A percentile compares a stretch with the other conserved stretches of the same genome.
These are phyloP conservation scores for Hirschioporus abietinus DNA, from an alignment of 768 basidiomycete genomes.

Conservation along the genomic window DNA sequence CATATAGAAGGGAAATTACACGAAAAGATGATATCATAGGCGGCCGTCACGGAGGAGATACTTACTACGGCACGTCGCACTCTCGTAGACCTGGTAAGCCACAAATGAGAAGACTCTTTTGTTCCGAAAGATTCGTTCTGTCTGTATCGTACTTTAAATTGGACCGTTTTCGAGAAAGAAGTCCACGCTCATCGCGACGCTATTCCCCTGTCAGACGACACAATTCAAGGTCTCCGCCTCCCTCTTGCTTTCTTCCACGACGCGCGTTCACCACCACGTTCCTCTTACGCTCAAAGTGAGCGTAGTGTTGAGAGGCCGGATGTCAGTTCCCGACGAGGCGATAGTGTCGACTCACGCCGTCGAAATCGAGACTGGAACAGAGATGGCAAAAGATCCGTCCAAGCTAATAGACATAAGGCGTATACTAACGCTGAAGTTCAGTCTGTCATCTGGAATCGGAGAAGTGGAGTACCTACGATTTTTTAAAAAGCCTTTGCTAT, in stretches of 20 bases:
- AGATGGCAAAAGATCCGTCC: neutral
- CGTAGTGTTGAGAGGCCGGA: neutral
- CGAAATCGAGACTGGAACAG: neutral
- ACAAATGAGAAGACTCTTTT: neutral
- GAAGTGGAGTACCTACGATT: too few species aligned
- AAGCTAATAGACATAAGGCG: too few species aligned
- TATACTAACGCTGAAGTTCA: too few species aligned
- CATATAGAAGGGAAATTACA: neutral
- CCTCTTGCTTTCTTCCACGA: neutral
- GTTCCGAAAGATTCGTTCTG: neutral
- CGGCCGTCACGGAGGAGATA: neutral
- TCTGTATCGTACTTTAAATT: neutral
- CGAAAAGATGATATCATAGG: neutral
- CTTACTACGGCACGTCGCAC: neutral
- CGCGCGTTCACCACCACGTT: too few species aligned
- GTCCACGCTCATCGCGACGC: neutral
- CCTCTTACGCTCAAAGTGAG: neutral
- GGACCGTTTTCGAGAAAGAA: neutral
- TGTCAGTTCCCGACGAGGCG: neutral
- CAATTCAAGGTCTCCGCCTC: neutral
- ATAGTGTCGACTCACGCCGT: neutral
- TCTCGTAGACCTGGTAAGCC: neutral
- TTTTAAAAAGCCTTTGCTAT: too few species aligned
- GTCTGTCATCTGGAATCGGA: too few species aligned
- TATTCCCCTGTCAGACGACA: neutral